Evolutionary conservation across 192 early-diverging fungal genomes (phyloP).

Genomic region (Spizellomyces punctatus): DNA sequence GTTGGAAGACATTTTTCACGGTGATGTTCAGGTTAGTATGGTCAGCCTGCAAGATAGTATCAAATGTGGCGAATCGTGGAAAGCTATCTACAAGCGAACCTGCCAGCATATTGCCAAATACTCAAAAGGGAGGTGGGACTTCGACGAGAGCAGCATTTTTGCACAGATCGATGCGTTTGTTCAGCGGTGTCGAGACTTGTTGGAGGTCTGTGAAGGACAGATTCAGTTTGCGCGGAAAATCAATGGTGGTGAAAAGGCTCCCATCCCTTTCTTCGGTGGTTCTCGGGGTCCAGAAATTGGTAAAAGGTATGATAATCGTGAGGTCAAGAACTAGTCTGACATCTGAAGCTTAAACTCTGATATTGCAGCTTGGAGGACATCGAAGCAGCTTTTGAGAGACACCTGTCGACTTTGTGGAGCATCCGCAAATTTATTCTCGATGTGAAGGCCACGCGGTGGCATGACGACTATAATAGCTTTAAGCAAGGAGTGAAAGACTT

Average conservation of each 20-base stretch:
- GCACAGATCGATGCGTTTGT: slow-evolving; percentile 72
- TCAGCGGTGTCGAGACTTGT: slow-evolving; percentile 60
- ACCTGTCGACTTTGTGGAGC: slow-evolving; percentile 53
- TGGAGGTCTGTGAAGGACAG: slow-evolving; percentile 68
- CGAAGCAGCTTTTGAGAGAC: slow-evolving; percentile 61
- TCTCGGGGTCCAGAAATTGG: slow-evolving; percentile 61
- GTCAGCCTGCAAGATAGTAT: slow-evolving; percentile 61
- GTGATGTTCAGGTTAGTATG: slow-evolving; percentile 61
- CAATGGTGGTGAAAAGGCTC: slow-evolving; percentile 56
- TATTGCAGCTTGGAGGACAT: slow-evolving; percentile 60
- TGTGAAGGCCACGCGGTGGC: slow-evolving; percentile 67
- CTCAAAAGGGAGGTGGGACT: slow-evolving; percentile 55
- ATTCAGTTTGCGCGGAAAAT: slow-evolving; percentile 68
- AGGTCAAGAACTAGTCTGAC: not conserved
- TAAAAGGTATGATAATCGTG: slow-evolving; percentile 44
- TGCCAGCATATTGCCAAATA: slow-evolving; percentile 54
- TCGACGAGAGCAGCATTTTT: slow-evolving; percentile 69
- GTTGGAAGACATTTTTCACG: slow-evolving; percentile 67
- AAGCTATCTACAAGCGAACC: slow-evolving; percentile 54
- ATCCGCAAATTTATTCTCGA: slow-evolving; percentile 63
- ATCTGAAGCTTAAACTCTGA: not conserved
- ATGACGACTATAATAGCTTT: slow-evolving; percentile 69
- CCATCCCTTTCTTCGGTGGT: slow-evolving; percentile 65
- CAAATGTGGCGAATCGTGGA: slow-evolving; percentile 65
- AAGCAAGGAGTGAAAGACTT: slow-evolving; percentile 71